Conservation (phyloP, 176 grass and related monocot species). For the Metroxylon sagu region DNA sequence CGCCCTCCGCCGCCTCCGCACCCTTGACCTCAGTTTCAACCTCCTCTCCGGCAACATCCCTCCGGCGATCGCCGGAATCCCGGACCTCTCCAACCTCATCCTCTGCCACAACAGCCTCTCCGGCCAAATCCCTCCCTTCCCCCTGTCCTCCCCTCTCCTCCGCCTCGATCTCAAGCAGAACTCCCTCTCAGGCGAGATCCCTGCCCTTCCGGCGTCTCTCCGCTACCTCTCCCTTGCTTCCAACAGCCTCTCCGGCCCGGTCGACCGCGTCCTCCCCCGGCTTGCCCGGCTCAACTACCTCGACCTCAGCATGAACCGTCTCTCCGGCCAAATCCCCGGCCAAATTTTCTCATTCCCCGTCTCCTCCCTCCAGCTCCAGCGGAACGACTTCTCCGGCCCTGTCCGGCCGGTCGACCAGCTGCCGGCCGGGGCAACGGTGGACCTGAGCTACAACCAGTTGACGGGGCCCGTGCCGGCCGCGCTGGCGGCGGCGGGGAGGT, state of each 20-base stretch:
- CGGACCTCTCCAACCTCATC: slow-evolving; percentile 1
- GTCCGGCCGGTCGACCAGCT: neutral
- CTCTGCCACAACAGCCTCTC: slow-evolving; percentile 13
- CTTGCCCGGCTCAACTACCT: slow-evolving; percentile 14
- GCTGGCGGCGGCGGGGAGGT: slow-evolving; percentile 5
- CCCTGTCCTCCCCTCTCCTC: neutral
- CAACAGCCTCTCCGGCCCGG: neutral
- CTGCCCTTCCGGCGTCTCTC: neutral
- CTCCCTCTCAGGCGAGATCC: neutral
- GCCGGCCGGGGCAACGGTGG: slow-evolving; percentile 4
- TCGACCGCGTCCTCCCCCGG: slow-evolving; percentile 9
- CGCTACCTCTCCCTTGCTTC: slow-evolving; percentile 11
- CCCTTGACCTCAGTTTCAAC: slow-evolving; percentile 13
- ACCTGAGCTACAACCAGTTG: slow-evolving; percentile 17
- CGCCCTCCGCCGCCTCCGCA: slow-evolving; percentile 8
- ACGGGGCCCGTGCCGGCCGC: neutral
- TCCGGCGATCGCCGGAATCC: neutral
- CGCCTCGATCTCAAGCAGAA: slow-evolving; percentile 10
- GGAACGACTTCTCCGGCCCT: slow-evolving; percentile 11
- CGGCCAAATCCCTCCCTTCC: neutral
- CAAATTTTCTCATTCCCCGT: slow-evolving; percentile 7
- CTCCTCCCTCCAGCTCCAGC: slow-evolving; percentile 9
- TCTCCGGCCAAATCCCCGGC: slow-evolving; percentile 12
- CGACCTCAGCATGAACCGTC: slow-evolving; percentile 14
- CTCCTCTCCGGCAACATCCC: slow-evolving; percentile 5